These are phyloP conservation scores for Salix suchowensis DNA, from an alignment of 345 rosid species.

Conservation along the genomic window DNA sequence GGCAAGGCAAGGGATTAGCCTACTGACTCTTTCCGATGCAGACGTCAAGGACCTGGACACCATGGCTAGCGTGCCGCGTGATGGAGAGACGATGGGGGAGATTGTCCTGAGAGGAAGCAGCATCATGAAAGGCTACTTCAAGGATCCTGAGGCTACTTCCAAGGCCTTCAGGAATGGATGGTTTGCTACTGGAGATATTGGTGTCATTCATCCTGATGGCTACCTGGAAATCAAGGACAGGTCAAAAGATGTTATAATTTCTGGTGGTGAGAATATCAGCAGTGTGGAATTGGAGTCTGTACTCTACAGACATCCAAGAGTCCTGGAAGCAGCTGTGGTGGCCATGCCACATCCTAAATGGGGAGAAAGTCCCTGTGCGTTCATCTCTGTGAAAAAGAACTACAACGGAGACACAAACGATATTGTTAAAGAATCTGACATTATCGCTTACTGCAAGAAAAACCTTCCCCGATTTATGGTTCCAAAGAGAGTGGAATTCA, in stretches of 20 bases:
- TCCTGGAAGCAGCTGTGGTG: conserved; percentile 46
- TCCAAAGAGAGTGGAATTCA: conserved; percentile 40
- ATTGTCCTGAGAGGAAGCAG: conserved; percentile 65
- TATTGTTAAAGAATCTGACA: conserved; percentile 25
- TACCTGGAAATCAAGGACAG: conserved; percentile 45
- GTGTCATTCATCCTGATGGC: conserved; percentile 47
- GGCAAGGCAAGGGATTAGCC: conserved; percentile 58
- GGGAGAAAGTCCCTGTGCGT: conserved; percentile 52
- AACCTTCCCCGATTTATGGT: conserved; percentile 39
- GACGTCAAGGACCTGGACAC: conserved; percentile 56
- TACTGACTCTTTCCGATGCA: conserved; percentile 55
- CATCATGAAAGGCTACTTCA: conserved; percentile 74
- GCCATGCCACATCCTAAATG: conserved; percentile 41
- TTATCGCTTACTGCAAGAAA: conserved; percentile 27
- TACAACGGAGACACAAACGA: conserved; percentile 15
- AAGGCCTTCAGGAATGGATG: conserved; percentile 47
- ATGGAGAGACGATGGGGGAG: conserved; percentile 64
- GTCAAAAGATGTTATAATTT: conserved; percentile 45
- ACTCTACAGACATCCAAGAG: conserved; percentile 37
- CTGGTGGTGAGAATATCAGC: conserved; percentile 47
- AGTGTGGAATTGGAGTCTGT: conserved; percentile 43
- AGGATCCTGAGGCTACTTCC: conserved; percentile 42
- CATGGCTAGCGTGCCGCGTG: conserved; percentile 54
- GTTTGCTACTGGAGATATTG: conserved; percentile 45
- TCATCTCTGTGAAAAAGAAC: conserved; percentile 21